phyloP scores from a whole-genome alignment of 2,329 filamentous ascomycete species.

The Chrysoporthe puriensis region DNA sequence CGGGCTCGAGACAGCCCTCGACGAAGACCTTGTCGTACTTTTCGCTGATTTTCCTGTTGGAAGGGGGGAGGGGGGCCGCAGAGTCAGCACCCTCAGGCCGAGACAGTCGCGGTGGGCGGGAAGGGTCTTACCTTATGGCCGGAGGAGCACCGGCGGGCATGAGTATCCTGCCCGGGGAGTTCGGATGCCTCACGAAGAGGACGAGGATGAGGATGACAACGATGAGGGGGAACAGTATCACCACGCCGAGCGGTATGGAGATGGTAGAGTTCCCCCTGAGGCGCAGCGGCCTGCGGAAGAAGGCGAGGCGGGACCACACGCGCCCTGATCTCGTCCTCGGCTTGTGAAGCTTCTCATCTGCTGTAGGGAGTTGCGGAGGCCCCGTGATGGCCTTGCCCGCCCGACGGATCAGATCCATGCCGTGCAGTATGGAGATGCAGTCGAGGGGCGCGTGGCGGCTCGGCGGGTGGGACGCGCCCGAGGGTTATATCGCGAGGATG shows the following conservation, averaged over 20 bases:
- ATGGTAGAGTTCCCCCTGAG: constrained; percentile 90
- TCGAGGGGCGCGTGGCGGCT: constrained; percentile 22
- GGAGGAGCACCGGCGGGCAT: constrained; percentile 89
- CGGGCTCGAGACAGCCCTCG: constrained; percentile 82
- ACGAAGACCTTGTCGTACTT: constrained; percentile 97
- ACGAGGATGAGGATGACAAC: constrained; percentile 89
- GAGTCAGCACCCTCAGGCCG: background rate
- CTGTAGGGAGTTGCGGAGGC: constrained; percentile 50
- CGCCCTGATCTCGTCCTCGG: constrained; percentile 33
- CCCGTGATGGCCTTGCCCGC: constrained; percentile 53
- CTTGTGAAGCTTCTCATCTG: constrained; percentile 50
- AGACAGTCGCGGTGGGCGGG: background rate
- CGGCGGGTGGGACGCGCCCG: constrained; percentile 8
- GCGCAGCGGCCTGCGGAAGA: constrained; percentile 84
- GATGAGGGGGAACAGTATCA: constrained; percentile 89
- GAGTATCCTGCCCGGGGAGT: constrained; percentile 78
- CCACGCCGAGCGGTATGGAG: constrained; percentile 89
- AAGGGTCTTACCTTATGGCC: constrained; percentile 74
- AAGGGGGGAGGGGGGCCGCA: background rate
- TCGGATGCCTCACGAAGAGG: constrained; percentile 86
- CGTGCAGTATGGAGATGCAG: constrained; percentile 27
- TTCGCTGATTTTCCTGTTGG: constrained; percentile 86
- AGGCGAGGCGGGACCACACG: constrained; percentile 64
- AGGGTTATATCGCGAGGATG: background rate
- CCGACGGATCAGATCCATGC: constrained; percentile 63